Conservation (phyloP, 2,329 filamentous ascomycete species). For the Phyllosticta ampelicida region DNA sequence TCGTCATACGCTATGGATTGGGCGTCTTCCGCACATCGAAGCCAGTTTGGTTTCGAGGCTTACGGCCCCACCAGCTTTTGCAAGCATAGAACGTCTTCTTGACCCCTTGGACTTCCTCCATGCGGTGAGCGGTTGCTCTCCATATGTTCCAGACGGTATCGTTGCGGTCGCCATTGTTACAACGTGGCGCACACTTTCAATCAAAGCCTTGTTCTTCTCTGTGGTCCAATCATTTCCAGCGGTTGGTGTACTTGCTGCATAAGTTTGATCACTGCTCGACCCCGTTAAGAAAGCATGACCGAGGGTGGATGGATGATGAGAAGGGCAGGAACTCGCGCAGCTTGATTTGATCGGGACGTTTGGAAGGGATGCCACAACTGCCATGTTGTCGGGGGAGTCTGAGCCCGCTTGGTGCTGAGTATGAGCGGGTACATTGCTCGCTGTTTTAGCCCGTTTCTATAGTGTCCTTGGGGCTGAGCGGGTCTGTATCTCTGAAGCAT, state of each 20-base stretch:
- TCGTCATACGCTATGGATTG: conserved; percentile 1
- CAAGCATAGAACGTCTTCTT: background rate
- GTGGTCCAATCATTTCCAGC: background rate
- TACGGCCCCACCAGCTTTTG: conserved; percentile 5
- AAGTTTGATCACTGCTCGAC: too few species aligned
- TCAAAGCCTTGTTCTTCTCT: background rate
- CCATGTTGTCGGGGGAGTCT: too few species aligned
- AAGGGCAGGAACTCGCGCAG: too few species aligned
- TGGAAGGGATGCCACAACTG: too few species aligned
- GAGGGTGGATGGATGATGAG: too few species aligned
- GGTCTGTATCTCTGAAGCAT: too few species aligned
- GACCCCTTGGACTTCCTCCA: background rate
- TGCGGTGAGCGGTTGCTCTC: background rate
- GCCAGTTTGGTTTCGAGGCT: background rate
- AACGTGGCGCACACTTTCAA: background rate
- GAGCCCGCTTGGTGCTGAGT: too few species aligned
- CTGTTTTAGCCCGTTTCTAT: too few species aligned
- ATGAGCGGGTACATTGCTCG: too few species aligned
- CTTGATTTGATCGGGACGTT: too few species aligned
- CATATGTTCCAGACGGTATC: background rate
- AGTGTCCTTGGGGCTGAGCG: too few species aligned
- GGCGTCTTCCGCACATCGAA: conserved; percentile 9
- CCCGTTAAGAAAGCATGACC: background rate
- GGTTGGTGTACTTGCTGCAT: background rate
- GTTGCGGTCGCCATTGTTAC: background rate